These are phyloP conservation scores for Cutaneotrichosporon arboriforme DNA, from an alignment of 1,284 basidiomycete species.

Conservation along the genomic window DNA sequence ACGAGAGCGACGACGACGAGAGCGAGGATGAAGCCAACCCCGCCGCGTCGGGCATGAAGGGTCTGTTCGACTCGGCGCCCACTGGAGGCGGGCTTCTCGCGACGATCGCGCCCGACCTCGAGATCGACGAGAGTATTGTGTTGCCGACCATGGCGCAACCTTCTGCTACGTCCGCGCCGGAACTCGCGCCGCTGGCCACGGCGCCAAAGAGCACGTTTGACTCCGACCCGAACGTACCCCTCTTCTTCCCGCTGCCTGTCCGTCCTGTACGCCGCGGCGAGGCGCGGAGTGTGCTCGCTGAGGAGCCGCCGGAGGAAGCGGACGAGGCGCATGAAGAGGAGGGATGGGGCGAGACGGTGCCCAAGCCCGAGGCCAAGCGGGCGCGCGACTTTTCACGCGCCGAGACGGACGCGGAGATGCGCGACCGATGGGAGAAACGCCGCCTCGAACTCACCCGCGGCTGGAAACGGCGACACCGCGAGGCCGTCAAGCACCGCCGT, in stretches of 20 bases:
- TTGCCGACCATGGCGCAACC: constrained; percentile 17
- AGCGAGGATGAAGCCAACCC: constrained; percentile 6
- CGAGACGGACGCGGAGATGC: constrained; percentile 53
- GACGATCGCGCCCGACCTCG: constrained; percentile 37
- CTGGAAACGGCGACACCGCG: constrained; percentile 72
- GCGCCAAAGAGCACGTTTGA: constrained; percentile 32
- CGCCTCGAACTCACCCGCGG: constrained; percentile 66
- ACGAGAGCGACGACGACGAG: constrained; percentile 10
- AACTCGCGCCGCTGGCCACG: constrained; percentile 8
- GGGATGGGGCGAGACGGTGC: neutral
- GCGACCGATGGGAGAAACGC: constrained; percentile 63
- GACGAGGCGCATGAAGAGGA: constrained; percentile 12
- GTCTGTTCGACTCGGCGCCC: constrained; percentile 30
- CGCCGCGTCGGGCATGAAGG: constrained; percentile 24
- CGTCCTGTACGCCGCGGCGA: constrained; percentile 18
- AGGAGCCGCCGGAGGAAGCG: neutral
- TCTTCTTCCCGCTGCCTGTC: constrained; percentile 37
- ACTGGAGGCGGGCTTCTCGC: constrained; percentile 20
- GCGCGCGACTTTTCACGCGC: constrained; percentile 23
- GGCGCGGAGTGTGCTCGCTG: constrained; percentile 13
- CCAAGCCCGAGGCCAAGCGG: neutral
- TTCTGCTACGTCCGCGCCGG: constrained; percentile 6
- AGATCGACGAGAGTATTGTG: constrained; percentile 41
- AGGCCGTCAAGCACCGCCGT: constrained; percentile 65
- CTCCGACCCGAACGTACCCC: constrained; percentile 28